These are phyloP conservation scores for Quercus wislizeni DNA, from an alignment of 306 rosid species.

Conservation along the genomic window DNA sequence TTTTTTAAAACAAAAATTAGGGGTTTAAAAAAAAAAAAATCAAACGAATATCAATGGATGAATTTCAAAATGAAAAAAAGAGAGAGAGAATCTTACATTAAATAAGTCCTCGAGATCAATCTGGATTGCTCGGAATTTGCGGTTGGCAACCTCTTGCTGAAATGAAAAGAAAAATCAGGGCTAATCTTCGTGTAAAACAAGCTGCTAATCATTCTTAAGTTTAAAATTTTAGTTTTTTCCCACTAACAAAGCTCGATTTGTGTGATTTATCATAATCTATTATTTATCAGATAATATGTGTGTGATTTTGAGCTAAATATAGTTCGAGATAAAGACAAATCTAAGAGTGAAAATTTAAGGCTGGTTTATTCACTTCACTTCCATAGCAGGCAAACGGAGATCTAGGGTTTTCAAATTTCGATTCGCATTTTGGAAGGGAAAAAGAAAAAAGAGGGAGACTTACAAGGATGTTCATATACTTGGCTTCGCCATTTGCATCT, in stretches of 20 bases:
- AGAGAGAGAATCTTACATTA: conserved; percentile 39
- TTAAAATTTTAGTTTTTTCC: not conserved
- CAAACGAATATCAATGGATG: not conserved
- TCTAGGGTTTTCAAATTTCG: conserved; percentile 7
- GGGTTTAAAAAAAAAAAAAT: not conserved
- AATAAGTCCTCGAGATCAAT: conserved; percentile 81
- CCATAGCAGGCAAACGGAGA: conserved; percentile 6
- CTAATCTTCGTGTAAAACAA: not conserved
- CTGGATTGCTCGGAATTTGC: conserved; percentile 62
- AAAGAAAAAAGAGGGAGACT: conserved; percentile 3
- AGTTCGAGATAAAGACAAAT: not conserved
- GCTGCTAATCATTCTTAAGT: not conserved
- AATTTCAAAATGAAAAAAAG: not conserved
- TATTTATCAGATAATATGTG: not conserved
- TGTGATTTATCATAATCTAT: not conserved
- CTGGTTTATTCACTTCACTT: not conserved
- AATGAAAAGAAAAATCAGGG: conserved; percentile 15
- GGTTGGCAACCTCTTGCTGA: conserved; percentile 95
- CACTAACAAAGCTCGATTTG: not conserved
- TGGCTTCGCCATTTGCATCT: conserved; percentile 64
- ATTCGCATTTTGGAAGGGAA: not conserved
- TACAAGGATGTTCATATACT: conserved; percentile 72
- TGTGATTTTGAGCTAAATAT: not conserved
- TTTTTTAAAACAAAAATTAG: not conserved
- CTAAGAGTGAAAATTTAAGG: not conserved